Evolutionary conservation across 257 asterid genomes (phyloP).

Genomic region (Nicotiana undulata): DNA sequence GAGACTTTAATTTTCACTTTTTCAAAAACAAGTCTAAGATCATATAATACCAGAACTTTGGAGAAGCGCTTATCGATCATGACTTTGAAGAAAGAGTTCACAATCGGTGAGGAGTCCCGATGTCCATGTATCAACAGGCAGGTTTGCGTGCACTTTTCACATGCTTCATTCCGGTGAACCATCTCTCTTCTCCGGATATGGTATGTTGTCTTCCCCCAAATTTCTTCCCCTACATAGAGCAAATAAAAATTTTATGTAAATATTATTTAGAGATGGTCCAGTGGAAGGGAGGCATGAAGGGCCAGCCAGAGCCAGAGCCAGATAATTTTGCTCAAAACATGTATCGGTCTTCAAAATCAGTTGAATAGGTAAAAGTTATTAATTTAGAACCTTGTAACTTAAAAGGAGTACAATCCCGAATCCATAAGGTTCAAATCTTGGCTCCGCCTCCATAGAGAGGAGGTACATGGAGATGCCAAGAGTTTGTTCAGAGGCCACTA

Average conservation of each 20-base stretch:
- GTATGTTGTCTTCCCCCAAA: neutral
- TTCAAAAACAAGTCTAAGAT: neutral
- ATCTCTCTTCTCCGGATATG: neutral
- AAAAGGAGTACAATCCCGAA: too few species aligned
- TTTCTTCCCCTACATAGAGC: neutral
- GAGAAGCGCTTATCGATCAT: conserved; percentile 17
- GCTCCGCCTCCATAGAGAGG: neutral
- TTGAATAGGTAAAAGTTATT: too few species aligned
- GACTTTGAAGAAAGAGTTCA: conserved; percentile 26
- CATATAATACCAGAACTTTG: conserved; percentile 18
- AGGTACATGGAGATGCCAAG: neutral
- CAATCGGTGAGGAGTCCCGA: neutral
- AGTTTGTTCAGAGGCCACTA: conserved; percentile 4
- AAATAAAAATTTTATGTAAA: neutral
- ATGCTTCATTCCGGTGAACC: conserved; percentile 2
- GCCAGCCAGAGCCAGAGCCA: too few species aligned
- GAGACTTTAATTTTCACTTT: neutral
- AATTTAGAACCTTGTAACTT: too few species aligned
- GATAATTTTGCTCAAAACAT: too few species aligned
- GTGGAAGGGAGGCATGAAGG: neutral
- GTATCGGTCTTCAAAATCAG: too few species aligned
- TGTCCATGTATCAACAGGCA: conserved; percentile 20
- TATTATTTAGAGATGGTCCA: neutral
- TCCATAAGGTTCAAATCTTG: too few species aligned
- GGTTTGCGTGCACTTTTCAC: conserved; percentile 9